Conservation (phyloP, 768 basidiomycete species). For the Hygrocybe punicea region DNA sequence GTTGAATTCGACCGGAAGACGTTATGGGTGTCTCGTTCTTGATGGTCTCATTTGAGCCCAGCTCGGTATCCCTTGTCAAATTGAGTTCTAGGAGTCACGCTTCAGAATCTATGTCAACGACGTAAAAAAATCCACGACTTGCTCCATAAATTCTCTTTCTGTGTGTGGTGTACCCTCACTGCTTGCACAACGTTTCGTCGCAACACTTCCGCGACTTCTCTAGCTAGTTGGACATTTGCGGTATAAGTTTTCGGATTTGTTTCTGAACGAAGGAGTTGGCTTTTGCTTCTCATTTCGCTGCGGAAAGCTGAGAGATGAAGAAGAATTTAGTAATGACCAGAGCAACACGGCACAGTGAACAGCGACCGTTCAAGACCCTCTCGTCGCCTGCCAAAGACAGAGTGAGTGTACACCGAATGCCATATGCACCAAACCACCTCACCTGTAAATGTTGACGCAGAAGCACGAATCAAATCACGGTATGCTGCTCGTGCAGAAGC, state of each 20-base stretch:
- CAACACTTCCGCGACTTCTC: constrained; percentile 71
- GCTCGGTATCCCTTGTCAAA: constrained; percentile 76
- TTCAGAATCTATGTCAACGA: not conserved
- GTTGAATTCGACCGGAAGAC: constrained; percentile 46
- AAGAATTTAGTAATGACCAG: not conserved
- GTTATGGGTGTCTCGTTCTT: constrained; percentile 55
- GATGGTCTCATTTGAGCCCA: constrained; percentile 80
- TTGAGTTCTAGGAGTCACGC: constrained; percentile 52
- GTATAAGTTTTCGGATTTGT: constrained; percentile 49
- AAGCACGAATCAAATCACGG: constrained; percentile 64
- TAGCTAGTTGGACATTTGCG: constrained; percentile 54
- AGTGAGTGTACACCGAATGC: constrained; percentile 7
- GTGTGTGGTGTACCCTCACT: constrained; percentile 39
- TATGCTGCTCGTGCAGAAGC: constrained; percentile 74
- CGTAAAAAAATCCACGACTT: constrained; percentile 3
- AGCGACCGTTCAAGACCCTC: constrained; percentile 50
- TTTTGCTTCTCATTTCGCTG: constrained; percentile 61
- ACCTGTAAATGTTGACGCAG: constrained; percentile 66
- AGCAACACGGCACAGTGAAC: not conserved
- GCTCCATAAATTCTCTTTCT: constrained; percentile 59
- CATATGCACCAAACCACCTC: constrained; percentile 8
- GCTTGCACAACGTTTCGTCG: constrained; percentile 87
- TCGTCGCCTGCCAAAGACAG: constrained; percentile 47
- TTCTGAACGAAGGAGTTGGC: constrained; percentile 39
- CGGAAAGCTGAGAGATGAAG: constrained; percentile 56